Evolutionary conservation across 768 basidiomycete genomes (phyloP).

Genomic region (Cantharellus cinnabarinus): DNA sequence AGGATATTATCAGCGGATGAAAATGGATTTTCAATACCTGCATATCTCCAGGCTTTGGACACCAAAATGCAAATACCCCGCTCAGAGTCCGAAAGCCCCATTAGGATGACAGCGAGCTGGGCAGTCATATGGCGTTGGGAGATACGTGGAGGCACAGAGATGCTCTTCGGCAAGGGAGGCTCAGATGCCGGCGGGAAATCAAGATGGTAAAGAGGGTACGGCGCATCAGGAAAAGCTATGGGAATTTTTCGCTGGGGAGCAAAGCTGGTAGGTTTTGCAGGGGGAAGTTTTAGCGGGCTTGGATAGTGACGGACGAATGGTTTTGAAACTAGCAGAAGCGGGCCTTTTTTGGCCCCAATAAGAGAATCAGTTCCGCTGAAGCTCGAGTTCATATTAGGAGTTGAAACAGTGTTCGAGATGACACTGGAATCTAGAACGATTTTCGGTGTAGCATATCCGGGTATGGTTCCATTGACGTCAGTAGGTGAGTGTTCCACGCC

Average conservation of each 20-base stretch:
- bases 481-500: not conserved
- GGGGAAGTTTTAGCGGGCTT: not conserved
- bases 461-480: not conserved
- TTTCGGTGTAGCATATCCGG: no score
- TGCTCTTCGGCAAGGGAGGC: conserved; percentile 9
- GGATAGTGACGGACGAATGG: conserved; percentile 15
- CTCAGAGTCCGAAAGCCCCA: conserved; percentile 25
- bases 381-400: not conserved
- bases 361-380: not conserved
- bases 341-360: not conserved
- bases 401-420: not conserved
- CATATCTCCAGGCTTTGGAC: conserved; percentile 42
- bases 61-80: conserved; percentile 29
- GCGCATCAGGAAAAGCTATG: not conserved
- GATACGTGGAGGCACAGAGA: conserved; percentile 37
- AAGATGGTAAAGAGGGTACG: not conserved
- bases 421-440: no score
- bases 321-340: conserved; percentile 11
- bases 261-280: not conserved
- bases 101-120: conserved; percentile 33
- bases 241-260: no score
- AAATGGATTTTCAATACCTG: conserved; percentile 21
- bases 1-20: conserved; percentile 3
- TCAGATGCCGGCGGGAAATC: not conserved
- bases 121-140: conserved; percentile 36